Percentiles rank a stretch among this genome's conserved stretches.
Evolutionary conservation across 768 basidiomycete species (phyloP).

Genomic region (Boletellus sp.): DNA sequence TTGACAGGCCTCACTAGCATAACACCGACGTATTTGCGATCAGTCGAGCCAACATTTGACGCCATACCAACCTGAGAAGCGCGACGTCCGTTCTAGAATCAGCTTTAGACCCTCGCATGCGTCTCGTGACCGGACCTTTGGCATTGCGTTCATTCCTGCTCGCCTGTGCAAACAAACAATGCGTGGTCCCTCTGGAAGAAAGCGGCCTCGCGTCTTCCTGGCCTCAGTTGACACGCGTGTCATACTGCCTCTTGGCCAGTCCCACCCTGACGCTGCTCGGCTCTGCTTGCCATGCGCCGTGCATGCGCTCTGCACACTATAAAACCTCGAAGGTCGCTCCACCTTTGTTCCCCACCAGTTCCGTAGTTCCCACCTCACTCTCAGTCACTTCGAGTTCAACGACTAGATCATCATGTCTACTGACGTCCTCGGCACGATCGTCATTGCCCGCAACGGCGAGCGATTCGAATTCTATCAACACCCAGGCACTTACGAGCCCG

Average conservation of each 20-base stretch:
- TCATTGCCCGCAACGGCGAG: conserved; percentile 79
- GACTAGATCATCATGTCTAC: conserved; percentile 27
- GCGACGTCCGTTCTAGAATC: conserved; percentile 16
- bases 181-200: conserved; percentile 25
- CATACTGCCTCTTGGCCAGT: conserved; percentile 16
- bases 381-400: conserved; percentile 14
- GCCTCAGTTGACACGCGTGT: conserved; percentile 25
- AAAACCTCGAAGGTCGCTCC: conserved; percentile 14
- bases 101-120: conserved; percentile 2
- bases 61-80: not conserved
- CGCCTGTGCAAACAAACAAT: conserved; percentile 29
- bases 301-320: conserved; percentile 27
- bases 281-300: conserved; percentile 25
- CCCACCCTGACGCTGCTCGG: conserved; percentile 25
- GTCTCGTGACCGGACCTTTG: conserved; percentile 18
- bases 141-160: conserved; percentile 27
- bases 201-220: conserved; percentile 34
- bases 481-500: conserved; percentile 60
- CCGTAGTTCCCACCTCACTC: conserved; percentile 17
- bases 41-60: conserved; percentile 1
- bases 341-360: conserved; percentile 13
- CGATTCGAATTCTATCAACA: conserved; percentile 67
- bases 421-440: conserved; percentile 71
- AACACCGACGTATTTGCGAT: conserved; percentile 6
- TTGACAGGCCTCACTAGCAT: conserved; percentile 1